Conservation (phyloP, 2,329 filamentous ascomycete genomes). For the Ophiostoma pallidulum region DNA sequence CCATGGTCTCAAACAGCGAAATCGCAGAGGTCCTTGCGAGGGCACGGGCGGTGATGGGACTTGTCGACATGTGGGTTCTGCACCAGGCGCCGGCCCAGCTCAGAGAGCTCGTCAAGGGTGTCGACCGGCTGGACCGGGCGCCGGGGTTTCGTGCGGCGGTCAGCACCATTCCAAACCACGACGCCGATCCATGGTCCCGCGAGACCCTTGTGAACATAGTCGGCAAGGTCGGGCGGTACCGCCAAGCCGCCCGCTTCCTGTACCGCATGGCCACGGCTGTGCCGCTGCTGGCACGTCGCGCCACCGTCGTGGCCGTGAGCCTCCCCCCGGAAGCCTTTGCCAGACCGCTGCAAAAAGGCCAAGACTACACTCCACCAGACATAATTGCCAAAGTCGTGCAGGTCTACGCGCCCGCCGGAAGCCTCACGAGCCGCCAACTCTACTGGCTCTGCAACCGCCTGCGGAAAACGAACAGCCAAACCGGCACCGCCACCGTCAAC, state of each 20-base stretch:
- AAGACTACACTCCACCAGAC: background rate
- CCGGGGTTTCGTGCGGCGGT: background rate
- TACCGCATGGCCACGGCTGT: conserved; percentile 22
- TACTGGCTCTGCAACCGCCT: too few species aligned
- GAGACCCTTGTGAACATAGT: conserved; percentile 17
- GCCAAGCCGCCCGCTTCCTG: conserved; percentile 25
- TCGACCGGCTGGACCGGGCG: background rate
- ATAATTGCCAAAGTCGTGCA: background rate
- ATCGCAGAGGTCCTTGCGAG: background rate
- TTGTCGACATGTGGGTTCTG: background rate
- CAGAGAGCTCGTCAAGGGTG: background rate
- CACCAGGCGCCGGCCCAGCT: background rate
- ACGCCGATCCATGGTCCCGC: background rate
- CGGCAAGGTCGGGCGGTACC: conserved; percentile 30
- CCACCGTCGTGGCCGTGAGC: background rate
- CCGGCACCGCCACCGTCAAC: too few species aligned
- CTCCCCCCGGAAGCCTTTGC: background rate
- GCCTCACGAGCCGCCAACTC: background rate
- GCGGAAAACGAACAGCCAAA: too few species aligned
- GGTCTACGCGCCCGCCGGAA: background rate
- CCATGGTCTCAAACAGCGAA: too few species aligned
- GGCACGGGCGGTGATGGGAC: background rate
- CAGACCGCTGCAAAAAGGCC: background rate
- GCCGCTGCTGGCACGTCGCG: background rate
- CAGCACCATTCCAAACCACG: background rate